Base-by-base conservation (phyloP, 2,329 filamentous ascomycete genomes). In the Colletotrichum spaethianum region DNA sequence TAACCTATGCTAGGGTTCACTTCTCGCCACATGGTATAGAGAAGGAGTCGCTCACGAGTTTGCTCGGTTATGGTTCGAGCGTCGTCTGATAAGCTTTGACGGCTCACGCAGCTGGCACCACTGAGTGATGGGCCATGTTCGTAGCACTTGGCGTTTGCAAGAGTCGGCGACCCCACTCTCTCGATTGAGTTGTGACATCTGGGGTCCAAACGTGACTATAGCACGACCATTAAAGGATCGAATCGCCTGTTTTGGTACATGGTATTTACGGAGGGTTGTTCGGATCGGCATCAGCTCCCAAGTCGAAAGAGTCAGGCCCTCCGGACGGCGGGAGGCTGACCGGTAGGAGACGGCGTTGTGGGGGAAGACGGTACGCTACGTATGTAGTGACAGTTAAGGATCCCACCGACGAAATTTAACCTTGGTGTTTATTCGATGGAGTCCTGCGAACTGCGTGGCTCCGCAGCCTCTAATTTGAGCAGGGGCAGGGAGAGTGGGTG, bases 361-460 rank as follows among this genome's bases (percentile, higher is more conserved):
- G 46, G n/a, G 9, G 46, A 48, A 23, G n/a, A 14, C n/a, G 46
- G 46, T 7, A 23, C 0, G 46, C 9, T 14, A 11, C 40, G 16
- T 18, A 18, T 42, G 40, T 2, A 42, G 40, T 42, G 40, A 42
- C 12, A 18, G 40, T 18, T 18, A 11, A 18, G 14, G 40, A 42
- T 16, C 40, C 40, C 40, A 42, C 8, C 40, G 12, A 18, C 40
- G 14, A 42, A 42, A 4, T 42, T 42, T 8, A 20, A 20, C 26
- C 40, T 23, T 44, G 4, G 59, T 62, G 59, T 62, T 62, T 62
- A 33, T 62, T 50, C 20, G 12, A 62, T 36, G 44, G 44, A 36
- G 44, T 26, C 59, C 44, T 63, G 61, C 18, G 20, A 42, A 28
- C 14, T 6, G 46, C 2, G 48, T 1, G 23, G 16, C 26, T 18